phyloP scores from a whole-genome alignment of 2,329 filamentous ascomycete genomes.

The Beauveria brongniartii region DNA sequence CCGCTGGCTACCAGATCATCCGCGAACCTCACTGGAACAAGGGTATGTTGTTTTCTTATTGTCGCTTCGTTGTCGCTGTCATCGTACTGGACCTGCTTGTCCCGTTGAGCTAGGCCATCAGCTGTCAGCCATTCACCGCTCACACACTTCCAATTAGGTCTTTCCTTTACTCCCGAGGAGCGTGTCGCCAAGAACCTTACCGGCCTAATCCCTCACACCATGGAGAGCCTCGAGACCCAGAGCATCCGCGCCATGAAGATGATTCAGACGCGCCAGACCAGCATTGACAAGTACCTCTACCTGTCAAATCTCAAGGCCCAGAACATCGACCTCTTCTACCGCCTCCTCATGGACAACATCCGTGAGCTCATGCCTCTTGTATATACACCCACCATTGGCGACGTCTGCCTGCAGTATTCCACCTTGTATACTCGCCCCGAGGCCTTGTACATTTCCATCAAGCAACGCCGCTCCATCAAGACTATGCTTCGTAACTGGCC shows the following conservation, averaged over 20 bases:
- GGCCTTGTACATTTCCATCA: constrained; percentile 91
- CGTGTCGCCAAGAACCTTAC: constrained; percentile 57
- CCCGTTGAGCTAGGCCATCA: neutral
- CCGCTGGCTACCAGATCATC: constrained; percentile 53
- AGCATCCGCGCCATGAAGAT: constrained; percentile 63
- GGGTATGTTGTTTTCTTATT: constrained; percentile 34
- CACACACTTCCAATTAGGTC: constrained; percentile 33
- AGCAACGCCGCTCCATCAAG: constrained; percentile 83
- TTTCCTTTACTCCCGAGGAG: constrained; percentile 57
- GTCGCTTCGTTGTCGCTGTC: neutral
- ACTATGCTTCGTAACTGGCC: constrained; percentile 93
- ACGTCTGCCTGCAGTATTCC: constrained; percentile 94
- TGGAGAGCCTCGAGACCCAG: constrained; percentile 52
- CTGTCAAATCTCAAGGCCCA: constrained; percentile 66
- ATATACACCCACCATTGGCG: constrained; percentile 86
- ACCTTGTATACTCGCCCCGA: constrained; percentile 93
- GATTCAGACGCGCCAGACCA: constrained; percentile 59
- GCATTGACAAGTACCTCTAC: constrained; percentile 78
- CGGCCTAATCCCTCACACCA: constrained; percentile 56
- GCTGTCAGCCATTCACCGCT: constrained; percentile 9
- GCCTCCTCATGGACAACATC: constrained; percentile 68
- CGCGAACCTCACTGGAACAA: constrained; percentile 58
- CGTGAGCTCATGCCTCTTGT: constrained; percentile 75
- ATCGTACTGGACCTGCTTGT: neutral
- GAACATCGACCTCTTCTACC: constrained; percentile 77